Evolutionary conservation across 129 eudicot genomes (phyloP), one percentile per base, ranked within the genome.

Genomic region (Silybum marianum): DNA sequence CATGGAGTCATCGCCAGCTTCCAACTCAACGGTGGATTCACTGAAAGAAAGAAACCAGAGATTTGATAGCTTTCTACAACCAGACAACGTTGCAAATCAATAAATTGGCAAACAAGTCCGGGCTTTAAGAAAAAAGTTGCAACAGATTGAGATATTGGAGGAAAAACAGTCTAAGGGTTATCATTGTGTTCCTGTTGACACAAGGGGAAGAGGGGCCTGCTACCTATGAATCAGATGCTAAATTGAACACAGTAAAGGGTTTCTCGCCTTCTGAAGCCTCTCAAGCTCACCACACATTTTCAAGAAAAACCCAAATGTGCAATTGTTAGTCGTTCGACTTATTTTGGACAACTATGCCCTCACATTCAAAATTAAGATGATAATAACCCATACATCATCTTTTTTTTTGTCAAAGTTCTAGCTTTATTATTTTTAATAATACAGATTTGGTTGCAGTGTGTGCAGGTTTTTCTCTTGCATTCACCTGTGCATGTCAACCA

Each of bases 1-100:
- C 89, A 26, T 96, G 99, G 99, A 91, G 99, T 84, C 85, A 78
- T 48, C 90, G n/a, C n/a, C n/a, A 91, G 78, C 99, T 96, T 62
- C 99, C 99, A 39, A 93, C 98, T 22, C 82, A 79, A 73, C 71
- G 77, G 82, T 73, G 86, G 75, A 78, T 69, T 87, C 84, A 9
- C 76, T 73, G 10, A 89, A 82, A 28, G 87, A 75, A 78, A 85
- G 83, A 76, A 39, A 71, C 40, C 88, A 76, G 63, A 90, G 93
- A 67, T 81, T 82, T 28, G 97, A 88, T 72, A 88, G 86, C 90
- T 96, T 96, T 78, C 80, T 96, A 28, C 95, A 87, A 70, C 85
- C 92, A 14, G 9, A 76, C 78, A 91, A 96, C 71, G 90, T 72
- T 66, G 91, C 77, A 40, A 79, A 76, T 74, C 90, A 90, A 72